These are phyloP conservation scores for Agarophyton chilense DNA, from an alignment of 23 red algal species.

Conservation along the genomic window DNA sequence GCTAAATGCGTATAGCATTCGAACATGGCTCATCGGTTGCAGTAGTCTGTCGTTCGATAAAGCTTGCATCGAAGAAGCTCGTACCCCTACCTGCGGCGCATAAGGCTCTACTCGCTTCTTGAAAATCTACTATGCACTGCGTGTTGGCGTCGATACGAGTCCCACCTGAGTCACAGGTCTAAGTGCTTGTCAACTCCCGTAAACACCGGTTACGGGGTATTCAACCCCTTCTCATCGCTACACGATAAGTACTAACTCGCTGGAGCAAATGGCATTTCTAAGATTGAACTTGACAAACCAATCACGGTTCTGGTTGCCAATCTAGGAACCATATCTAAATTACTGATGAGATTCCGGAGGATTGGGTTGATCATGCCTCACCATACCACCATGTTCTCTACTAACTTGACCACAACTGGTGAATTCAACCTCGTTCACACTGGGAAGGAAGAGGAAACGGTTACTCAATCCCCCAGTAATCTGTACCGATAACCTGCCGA, in stretches of 20 bases:
- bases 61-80: not conserved
- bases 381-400: not conserved
- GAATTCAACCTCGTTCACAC: not conserved
- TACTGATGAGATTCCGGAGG: not conserved
- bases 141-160: not conserved
- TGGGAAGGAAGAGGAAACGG: not conserved
- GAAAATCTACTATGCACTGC: not conserved
- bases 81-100: not conserved
- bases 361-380: not conserved
- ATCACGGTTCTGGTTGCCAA: conserved; percentile 10
- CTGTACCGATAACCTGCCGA: no score
- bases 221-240: not conserved
- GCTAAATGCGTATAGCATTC: not conserved
- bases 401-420: not conserved
- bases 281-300: not conserved
- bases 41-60: not conserved
- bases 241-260: not conserved
- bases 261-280: not conserved
- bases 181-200: not conserved
- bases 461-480: not conserved
- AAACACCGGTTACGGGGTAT: not conserved
- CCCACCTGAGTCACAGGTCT: not conserved
- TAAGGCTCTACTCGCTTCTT: not conserved
- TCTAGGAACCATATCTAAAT: not conserved
- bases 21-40: not conserved